These are phyloP conservation scores for Hyphochytrium catenoides DNA, from an alignment of 352 stramenopile genomes.

Conservation along the genomic window DNA sequence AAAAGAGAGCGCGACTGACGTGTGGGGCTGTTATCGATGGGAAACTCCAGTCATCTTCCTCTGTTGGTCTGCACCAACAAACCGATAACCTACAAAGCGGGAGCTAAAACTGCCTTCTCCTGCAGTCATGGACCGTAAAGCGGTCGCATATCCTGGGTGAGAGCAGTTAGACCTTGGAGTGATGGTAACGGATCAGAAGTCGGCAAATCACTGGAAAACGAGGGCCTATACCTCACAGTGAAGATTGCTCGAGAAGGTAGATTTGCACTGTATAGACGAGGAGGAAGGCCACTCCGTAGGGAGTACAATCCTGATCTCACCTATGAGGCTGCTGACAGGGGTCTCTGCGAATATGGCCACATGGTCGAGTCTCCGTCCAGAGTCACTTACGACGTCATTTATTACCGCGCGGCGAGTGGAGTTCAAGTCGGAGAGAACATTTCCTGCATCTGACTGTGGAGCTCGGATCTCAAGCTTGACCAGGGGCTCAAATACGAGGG, in stretches of 20 bases:
- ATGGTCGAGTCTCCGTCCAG: too few relatives aligned
- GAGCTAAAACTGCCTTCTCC: conserved; percentile 49
- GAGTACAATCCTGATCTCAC: too few relatives aligned
- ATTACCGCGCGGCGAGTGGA: conserved; percentile 35
- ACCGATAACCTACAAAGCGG: conserved; percentile 34
- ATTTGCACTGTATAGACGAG: conserved; percentile 10
- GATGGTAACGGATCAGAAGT: conserved; percentile 28
- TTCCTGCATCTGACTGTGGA: conserved; percentile 28
- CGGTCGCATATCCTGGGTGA: conserved; percentile 45
- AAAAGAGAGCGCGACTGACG: too few relatives aligned
- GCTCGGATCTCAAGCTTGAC: conserved; percentile 43
- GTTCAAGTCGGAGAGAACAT: conserved; percentile 43
- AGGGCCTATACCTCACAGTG: conserved; percentile 1
- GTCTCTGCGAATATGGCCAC: too few relatives aligned
- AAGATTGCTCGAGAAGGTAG: not conserved
- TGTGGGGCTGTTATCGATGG: too few relatives aligned
- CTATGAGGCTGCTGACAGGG: too few relatives aligned
- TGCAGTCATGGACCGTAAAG: conserved; percentile 43
- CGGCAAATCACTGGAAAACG: conserved; percentile 12
- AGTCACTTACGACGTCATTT: conserved; percentile 22
- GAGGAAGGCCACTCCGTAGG: too few relatives aligned
- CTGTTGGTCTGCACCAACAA: conserved; percentile 23
- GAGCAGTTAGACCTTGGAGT: conserved; percentile 42
- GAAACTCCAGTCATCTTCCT: too few relatives aligned
- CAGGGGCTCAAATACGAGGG: conserved; percentile 35